Conservation (phyloP, 805 yeast species). For the Nakazawaea wickerhamii region DNA sequence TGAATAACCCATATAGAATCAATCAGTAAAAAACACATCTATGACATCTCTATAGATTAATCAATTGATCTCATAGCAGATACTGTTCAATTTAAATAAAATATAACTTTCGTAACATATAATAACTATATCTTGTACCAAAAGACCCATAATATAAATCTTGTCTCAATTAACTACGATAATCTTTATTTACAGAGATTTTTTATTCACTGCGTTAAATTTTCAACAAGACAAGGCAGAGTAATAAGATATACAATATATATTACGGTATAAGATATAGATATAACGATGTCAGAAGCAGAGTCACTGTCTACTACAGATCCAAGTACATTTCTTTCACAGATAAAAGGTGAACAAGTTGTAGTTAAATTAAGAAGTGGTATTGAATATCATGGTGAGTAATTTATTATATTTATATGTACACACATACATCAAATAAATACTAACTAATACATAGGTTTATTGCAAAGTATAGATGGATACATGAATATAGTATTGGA, state of each 20-base stretch:
- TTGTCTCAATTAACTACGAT: too few relatives aligned
- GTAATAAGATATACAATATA: background rate
- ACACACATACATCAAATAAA: background rate
- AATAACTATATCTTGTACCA: too few relatives aligned
- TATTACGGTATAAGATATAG: background rate
- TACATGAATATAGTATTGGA: conserved; percentile 92
- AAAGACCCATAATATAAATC: too few relatives aligned
- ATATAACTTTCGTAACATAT: too few relatives aligned
- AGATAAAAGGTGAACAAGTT: conserved; percentile 74
- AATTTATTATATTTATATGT: background rate
- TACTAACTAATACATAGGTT: conserved; percentile 25
- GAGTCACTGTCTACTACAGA: conserved; percentile 27
- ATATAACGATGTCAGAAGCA: background rate
- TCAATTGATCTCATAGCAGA: too few relatives aligned
- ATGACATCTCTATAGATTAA: too few relatives aligned
- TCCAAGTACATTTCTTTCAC: conserved; percentile 75
- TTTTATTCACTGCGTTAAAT: too few relatives aligned
- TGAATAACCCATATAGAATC: too few relatives aligned
- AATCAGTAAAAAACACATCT: too few relatives aligned
- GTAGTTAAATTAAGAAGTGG: conserved; percentile 84
- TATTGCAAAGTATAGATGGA: conserved; percentile 87
- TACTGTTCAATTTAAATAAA: too few relatives aligned
- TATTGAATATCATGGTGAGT: conserved; percentile 67
- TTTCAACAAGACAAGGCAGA: background rate
- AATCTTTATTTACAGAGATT: too few relatives aligned